Evolutionary conservation across 164 flowering plant species (phyloP).

Genomic region (Chimonanthus salicifolius): DNA sequence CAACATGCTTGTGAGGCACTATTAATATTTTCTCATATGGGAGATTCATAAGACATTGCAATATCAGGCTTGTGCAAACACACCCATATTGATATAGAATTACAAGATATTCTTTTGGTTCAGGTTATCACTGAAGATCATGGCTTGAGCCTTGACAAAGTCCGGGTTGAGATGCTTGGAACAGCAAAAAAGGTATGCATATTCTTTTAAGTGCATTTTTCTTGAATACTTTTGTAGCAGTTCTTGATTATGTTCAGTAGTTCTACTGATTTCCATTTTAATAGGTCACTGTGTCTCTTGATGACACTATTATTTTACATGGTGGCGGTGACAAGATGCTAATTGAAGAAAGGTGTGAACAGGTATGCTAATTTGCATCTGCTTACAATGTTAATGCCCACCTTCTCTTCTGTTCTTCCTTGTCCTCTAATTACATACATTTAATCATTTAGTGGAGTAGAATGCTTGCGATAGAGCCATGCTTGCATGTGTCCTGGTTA

Average conservation of each 20-base stretch:
- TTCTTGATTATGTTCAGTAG: not conserved
- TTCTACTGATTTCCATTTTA: conserved; percentile 1
- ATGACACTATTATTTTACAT: conserved; percentile 73
- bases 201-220: too few species aligned
- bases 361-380: conserved; percentile 34
- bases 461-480: not conserved
- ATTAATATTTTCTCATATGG: too few species aligned
- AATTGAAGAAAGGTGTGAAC: conserved; percentile 87
- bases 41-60: not conserved
- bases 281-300: conserved; percentile 74
- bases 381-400: not conserved
- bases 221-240: not conserved
- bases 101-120: conserved; percentile 4
- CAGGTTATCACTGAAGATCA: conserved; percentile 70
- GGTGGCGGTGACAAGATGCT: conserved; percentile 83
- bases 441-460: not conserved
- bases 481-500: too few species aligned
- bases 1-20: too few species aligned
- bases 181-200: conserved; percentile 68
- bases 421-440: not conserved
- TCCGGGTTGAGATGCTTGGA: conserved; percentile 64
- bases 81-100: not conserved
- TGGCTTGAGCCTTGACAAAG: conserved; percentile 58
- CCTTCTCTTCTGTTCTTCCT: not conserved
- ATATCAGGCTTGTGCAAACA: not conserved